Percentiles rank a stretch among this genome's conserved stretches.
Evolutionary conservation across 768 basidiomycete genomes (phyloP).

Genomic region (Royoungia palumana): DNA sequence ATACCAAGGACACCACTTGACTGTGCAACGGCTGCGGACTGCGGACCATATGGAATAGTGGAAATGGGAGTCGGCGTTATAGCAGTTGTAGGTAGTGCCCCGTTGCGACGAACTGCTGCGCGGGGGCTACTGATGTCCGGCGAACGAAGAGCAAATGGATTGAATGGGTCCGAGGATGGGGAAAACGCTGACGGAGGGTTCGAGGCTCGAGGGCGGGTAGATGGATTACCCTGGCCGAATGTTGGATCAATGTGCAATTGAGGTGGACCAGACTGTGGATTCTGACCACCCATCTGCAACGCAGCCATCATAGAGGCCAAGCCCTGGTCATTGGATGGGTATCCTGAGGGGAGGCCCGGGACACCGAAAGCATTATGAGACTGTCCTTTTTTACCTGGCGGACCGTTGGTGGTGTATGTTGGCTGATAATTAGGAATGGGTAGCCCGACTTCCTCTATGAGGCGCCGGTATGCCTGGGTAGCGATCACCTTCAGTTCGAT

Average conservation of each 20-base stretch:
- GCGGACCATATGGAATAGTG: constrained; percentile 50
- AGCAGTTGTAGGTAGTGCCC: constrained; percentile 32
- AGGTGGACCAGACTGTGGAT: constrained; percentile 73
- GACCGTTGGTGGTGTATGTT: constrained; percentile 60
- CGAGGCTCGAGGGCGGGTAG: constrained; percentile 45
- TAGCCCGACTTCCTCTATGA: constrained; percentile 93
- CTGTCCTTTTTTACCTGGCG: constrained; percentile 57
- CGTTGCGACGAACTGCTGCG: constrained; percentile 45
- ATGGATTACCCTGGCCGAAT: constrained; percentile 44
- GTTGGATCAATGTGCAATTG: constrained; percentile 68
- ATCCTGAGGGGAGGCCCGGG: constrained; percentile 74
- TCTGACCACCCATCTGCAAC: constrained; percentile 86
- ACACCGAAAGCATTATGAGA: constrained; percentile 58
- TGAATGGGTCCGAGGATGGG: constrained; percentile 53
- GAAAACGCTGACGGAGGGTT: constrained; percentile 48
- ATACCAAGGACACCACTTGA: constrained; percentile 57
- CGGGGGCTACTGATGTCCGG: constrained; percentile 52
- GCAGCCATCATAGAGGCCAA: constrained; percentile 92
- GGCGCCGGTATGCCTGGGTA: constrained; percentile 89
- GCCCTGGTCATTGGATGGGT: constrained; percentile 79
- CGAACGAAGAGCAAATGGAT: constrained; percentile 51
- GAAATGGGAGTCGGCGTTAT: constrained; percentile 29
- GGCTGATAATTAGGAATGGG: constrained; percentile 87
- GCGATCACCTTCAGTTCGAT: constrained; percentile 89
- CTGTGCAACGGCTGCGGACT: constrained; percentile 60